Conservation (phyloP, 1,284 basidiomycete species). For the Ceratobasidium sp. region DNA sequence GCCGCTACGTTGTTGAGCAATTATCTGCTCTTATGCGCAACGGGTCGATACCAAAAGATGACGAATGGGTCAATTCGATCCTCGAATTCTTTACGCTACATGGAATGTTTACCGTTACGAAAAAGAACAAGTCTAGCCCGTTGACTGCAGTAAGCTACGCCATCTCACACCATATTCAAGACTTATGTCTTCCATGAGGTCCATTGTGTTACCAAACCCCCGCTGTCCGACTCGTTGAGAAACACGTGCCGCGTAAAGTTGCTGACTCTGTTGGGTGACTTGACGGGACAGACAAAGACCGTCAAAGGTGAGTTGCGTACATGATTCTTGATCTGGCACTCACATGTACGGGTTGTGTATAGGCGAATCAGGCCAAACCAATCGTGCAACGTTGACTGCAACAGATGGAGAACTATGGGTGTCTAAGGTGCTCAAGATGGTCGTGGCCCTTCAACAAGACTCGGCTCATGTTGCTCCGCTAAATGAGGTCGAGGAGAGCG, state of each 20-base stretch:
- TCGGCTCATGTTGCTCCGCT: slow-evolving; percentile 70
- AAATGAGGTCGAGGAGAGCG: slow-evolving; percentile 65
- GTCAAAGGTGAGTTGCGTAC: slow-evolving; percentile 56
- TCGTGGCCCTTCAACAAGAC: slow-evolving; percentile 71
- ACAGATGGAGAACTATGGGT: slow-evolving; percentile 84
- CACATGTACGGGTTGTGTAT: slow-evolving; percentile 29
- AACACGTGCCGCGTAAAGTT: slow-evolving; percentile 73
- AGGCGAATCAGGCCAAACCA: slow-evolving; percentile 18
- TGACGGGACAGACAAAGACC: slow-evolving; percentile 65
- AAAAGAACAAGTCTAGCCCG: slow-evolving; percentile 74
- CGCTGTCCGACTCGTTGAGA: slow-evolving; percentile 75
- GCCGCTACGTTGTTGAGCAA: slow-evolving; percentile 90
- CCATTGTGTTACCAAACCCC: slow-evolving; percentile 66
- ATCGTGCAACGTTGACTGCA: slow-evolving; percentile 63
- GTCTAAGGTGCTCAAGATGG: slow-evolving; percentile 67
- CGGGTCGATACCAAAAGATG: slow-evolving; percentile 79
- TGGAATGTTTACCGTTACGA: slow-evolving; percentile 76
- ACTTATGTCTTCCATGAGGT: slow-evolving; percentile 55
- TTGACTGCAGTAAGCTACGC: slow-evolving; percentile 62
- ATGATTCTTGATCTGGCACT: background rate
- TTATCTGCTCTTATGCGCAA: slow-evolving; percentile 81
- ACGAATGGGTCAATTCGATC: slow-evolving; percentile 75
- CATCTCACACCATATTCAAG: slow-evolving; percentile 42
- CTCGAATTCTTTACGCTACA: slow-evolving; percentile 85
- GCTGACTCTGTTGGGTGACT: slow-evolving; percentile 76